Conservation (phyloP, 2,329 filamentous ascomycete genomes). For the Colletotrichum shisoi region DNA sequence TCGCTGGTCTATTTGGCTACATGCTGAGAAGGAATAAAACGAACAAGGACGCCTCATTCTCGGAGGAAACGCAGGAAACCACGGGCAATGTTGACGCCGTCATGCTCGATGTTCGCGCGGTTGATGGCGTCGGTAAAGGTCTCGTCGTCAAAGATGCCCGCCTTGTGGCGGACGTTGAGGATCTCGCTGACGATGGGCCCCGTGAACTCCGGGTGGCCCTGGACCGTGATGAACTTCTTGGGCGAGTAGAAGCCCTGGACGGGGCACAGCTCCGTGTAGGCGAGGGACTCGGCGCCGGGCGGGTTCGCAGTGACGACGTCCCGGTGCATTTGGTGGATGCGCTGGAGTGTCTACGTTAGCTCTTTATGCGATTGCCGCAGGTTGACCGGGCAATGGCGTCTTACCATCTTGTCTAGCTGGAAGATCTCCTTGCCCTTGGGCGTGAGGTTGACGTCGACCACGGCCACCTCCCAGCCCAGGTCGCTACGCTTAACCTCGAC, state of each 20-base stretch:
- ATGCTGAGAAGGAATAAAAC: slow-evolving; percentile 7
- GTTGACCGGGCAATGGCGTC: slow-evolving; percentile 35
- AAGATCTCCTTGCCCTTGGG: slow-evolving; percentile 76
- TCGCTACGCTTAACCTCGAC: slow-evolving; percentile 71
- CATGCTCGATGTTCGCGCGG: slow-evolving; percentile 73
- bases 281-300: slow-evolving; percentile 67
- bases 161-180: slow-evolving; percentile 67
- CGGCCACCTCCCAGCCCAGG: slow-evolving; percentile 82
- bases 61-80: slow-evolving; percentile 80
- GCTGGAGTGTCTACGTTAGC: slow-evolving; percentile 51
- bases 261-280: slow-evolving; percentile 69
- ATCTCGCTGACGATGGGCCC: slow-evolving; percentile 74
- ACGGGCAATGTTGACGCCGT: slow-evolving; percentile 77
- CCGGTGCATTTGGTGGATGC: slow-evolving; percentile 85
- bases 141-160: slow-evolving; percentile 74
- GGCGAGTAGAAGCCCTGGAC: slow-evolving; percentile 83
- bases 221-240: slow-evolving; percentile 74
- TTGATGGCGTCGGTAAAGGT: slow-evolving; percentile 73
- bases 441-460: slow-evolving; percentile 73
- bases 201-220: slow-evolving; percentile 88
- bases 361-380: background rate
- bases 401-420: slow-evolving; percentile 66
- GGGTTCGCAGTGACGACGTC: slow-evolving; percentile 76
- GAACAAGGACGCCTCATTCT: slow-evolving; percentile 52
- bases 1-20: slow-evolving; percentile 37